Percentiles rank a stretch among this genome's conserved stretches.
Evolutionary conservation across 768 basidiomycete species (phyloP).

Genomic region (Mycena albidolilacea): DNA sequence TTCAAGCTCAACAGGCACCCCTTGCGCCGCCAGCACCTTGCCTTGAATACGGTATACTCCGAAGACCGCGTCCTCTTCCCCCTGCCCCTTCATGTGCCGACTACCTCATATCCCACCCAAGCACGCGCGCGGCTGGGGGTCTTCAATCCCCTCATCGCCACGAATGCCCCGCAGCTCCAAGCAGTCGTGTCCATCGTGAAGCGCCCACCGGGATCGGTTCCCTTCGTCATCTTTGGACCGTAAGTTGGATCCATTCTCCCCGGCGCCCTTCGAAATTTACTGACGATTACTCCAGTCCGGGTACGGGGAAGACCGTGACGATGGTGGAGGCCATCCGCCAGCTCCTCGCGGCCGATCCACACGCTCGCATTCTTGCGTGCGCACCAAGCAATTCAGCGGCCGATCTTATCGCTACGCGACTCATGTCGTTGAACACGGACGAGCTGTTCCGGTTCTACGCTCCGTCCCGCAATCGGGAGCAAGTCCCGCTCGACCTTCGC

Average conservation of each 20-base stretch:
- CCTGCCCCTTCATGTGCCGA: conserved; percentile 44
- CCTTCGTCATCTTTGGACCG: conserved; percentile 77
- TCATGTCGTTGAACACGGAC: conserved; percentile 50
- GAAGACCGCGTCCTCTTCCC: conserved; percentile 70
- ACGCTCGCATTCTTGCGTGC: conserved; percentile 70
- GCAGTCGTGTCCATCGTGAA: conserved; percentile 64
- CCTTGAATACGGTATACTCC: conserved; percentile 61
- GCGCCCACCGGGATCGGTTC: conserved; percentile 61
- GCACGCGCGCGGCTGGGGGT: conserved; percentile 42
- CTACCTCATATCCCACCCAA: conserved; percentile 30
- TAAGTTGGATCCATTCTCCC: conserved; percentile 49
- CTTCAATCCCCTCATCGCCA: conserved; percentile 59
- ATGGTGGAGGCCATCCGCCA: conserved; percentile 76
- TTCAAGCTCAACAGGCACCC: conserved; percentile 73
- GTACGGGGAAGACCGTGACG: conserved; percentile 80
- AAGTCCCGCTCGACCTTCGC: conserved; percentile 62
- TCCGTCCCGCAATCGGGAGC: conserved; percentile 59
- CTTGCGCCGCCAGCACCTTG: conserved; percentile 72
- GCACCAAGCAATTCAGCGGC: conserved; percentile 80
- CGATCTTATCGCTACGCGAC: conserved; percentile 67
- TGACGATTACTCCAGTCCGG: conserved; percentile 56
- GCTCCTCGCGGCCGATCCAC: conserved; percentile 57
- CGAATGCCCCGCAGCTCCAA: conserved; percentile 63
- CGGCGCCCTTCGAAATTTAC: background rate
- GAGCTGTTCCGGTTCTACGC: conserved; percentile 72